A percentile compares a stretch with the other conserved stretches of the same genome.
Evolutionary conservation across 164 flowering plant genomes (phyloP).

Genomic region (Kingdonia uniflora): DNA sequence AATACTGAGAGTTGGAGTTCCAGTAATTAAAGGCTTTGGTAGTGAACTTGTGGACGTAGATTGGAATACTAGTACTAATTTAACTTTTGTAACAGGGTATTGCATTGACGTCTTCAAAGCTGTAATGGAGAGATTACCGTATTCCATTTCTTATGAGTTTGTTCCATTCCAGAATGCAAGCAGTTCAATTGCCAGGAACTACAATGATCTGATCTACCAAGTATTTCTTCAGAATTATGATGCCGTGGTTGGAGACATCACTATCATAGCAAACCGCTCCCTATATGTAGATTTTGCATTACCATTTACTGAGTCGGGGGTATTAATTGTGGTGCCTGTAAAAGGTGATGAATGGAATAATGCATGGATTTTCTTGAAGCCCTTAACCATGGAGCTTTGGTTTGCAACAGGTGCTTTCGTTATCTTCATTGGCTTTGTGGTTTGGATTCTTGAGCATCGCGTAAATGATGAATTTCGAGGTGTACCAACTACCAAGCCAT

Average conservation of each 20-base stretch:
- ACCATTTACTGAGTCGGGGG: too few relatives aligned
- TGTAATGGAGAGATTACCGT: slow-evolving; percentile 3
- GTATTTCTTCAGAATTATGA: background rate
- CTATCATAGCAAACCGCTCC: background rate
- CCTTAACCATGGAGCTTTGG: too few relatives aligned
- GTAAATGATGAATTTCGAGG: slow-evolving; percentile 3
- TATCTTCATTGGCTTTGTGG: background rate
- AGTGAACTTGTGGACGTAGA: slow-evolving; percentile 3
- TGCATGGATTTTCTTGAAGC: too few relatives aligned
- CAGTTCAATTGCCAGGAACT: background rate
- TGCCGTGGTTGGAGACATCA: background rate
- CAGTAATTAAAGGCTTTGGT: slow-evolving; percentile 5
- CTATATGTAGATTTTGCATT: background rate
- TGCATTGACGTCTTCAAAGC: too few relatives aligned
- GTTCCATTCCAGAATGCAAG: background rate
- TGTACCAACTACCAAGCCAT: background rate
- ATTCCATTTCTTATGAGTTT: slow-evolving; percentile 3
- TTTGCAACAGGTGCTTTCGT: slow-evolving; percentile 4
- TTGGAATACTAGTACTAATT: background rate
- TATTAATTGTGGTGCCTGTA: slow-evolving; percentile 1
- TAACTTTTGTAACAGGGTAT: background rate
- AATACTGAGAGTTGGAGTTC: slow-evolving; percentile 5
- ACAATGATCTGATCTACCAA: slow-evolving; percentile 1
- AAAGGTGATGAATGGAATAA: too few relatives aligned
- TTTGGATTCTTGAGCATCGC: too few relatives aligned